Base-by-base conservation (phyloP, 1,284 basidiomycete genomes). In the Ganoderma meredithae region DNA sequence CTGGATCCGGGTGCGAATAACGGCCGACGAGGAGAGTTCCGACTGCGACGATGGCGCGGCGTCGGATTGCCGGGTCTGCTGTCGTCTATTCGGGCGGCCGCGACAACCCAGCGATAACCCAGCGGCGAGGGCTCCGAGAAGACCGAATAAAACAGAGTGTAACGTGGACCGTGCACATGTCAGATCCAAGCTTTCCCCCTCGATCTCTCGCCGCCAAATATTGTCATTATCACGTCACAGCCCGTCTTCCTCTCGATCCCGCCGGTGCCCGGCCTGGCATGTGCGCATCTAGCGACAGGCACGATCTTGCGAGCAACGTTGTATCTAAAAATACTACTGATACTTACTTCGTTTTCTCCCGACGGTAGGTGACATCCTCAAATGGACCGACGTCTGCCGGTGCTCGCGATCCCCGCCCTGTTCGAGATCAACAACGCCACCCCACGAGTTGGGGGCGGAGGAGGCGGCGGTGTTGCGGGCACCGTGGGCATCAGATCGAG, bases 281-380 rank as follows among this genome's bases (percentile, higher is more conserved):
- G 22, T 25, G 9, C 9, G 22, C 13, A 49, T 12, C 47, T 25
- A 25, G 9, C 22, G 22, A 10, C 12, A 49, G 47, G 47, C 47
- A 49, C 47, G 22, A 12, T 13, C 22, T 12, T 12, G 25, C 22
- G 9, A 25, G 22, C 22, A 13, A 25, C 2, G 10, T 4, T 9
- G 0, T 97, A 31, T 95, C 0, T 92, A 93, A 0, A 97, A 49
- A n/a, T n/a, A n/a, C n/a, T 25, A 25, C 27, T 31, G 3, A 31
- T 3, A 1, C 1, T 2, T 31, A 31, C 27, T 31, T 31, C 27
- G 27, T 31, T 31, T 31, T 3, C 47, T 13, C 12, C 19, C 22
- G 12, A 25, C 25, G 22, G 47, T 3, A 12, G 12, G 22, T 22
- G 22, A 25, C 22, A 9, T 49, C 22, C 22, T 4, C 47, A 5